phyloP scores from a whole-genome alignment of 345 rosid species.

The Firmiana major region DNA sequence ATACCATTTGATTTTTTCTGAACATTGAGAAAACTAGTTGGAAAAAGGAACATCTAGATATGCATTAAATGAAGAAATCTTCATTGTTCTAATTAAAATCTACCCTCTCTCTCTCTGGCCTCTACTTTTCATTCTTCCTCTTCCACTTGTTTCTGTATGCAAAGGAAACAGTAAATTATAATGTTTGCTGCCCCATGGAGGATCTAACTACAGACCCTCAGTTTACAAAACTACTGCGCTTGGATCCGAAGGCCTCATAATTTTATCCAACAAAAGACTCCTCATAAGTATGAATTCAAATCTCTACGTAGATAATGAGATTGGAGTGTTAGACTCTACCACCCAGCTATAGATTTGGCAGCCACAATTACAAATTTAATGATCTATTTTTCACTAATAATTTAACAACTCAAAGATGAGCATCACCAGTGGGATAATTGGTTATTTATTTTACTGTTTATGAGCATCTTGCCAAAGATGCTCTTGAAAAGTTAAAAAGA shows the following conservation, averaged over 20 bases:
- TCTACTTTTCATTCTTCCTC: no score
- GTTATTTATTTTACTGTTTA: neutral
- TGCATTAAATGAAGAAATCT: neutral
- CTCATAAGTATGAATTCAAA: no score
- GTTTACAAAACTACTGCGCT: no score
- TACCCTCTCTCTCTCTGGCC: no score
- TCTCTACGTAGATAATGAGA: no score
- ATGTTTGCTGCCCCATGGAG: slow-evolving; percentile 66
- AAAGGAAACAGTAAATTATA: neutral
- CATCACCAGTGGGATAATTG: neutral
- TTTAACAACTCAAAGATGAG: no score
- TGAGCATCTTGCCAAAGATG: neutral
- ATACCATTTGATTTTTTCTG: neutral
- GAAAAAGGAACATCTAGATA: no score
- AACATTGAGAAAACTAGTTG: no score
- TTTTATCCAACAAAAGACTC: no score
- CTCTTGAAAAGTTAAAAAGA: neutral
- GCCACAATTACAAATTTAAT: slow-evolving; percentile 30
- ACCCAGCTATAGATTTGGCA: slow-evolving; percentile 46
- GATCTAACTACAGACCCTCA: slow-evolving; percentile 87
- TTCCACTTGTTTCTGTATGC: neutral
- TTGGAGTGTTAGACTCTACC: no score
- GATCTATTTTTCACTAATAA: no score
- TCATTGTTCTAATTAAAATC: neutral
- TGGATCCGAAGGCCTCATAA: no score